These are phyloP conservation scores for Wickerhamomyces sp. DNA, from an alignment of 1,139 yeast genomes.

Conservation along the genomic window DNA sequence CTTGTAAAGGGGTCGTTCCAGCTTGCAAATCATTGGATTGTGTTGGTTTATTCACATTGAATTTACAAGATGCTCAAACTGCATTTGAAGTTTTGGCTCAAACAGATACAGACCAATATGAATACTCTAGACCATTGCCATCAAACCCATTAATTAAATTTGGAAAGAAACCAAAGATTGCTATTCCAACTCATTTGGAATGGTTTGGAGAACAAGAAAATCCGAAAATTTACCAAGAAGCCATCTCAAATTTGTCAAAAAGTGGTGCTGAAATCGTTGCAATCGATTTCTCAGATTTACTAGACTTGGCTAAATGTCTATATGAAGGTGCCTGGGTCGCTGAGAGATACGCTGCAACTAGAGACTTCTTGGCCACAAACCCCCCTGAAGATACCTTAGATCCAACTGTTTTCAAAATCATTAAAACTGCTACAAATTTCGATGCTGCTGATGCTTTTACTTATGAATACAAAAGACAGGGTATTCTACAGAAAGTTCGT, in stretches of 20 bases:
- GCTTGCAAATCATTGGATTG: slow-evolving; percentile 95
- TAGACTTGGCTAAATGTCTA: slow-evolving; percentile 80
- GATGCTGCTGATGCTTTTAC: slow-evolving; percentile 82
- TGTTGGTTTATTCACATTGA: slow-evolving; percentile 78
- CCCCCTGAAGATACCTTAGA: slow-evolving; percentile 74
- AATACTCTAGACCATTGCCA: slow-evolving; percentile 76
- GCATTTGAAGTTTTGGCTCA: slow-evolving; percentile 67
- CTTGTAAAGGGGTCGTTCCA: slow-evolving; percentile 90
- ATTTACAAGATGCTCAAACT: slow-evolving; percentile 76
- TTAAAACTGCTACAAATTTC: slow-evolving; percentile 70
- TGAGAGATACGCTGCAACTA: slow-evolving; percentile 82
- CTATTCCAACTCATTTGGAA: slow-evolving; percentile 64
- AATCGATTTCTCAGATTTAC: slow-evolving; percentile 67
- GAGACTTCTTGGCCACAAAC: slow-evolving; percentile 65
- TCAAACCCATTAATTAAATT: slow-evolving; percentile 57
- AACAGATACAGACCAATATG: slow-evolving; percentile 69
- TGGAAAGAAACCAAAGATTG: slow-evolving; percentile 58
- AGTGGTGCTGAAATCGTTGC: slow-evolving; percentile 57
- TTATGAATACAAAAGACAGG: slow-evolving; percentile 79
- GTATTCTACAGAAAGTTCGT: slow-evolving; percentile 61
- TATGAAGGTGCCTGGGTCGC: slow-evolving; percentile 99
- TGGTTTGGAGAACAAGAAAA: slow-evolving; percentile 85
- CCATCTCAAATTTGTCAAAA: slow-evolving; percentile 51
- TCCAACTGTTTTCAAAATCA: slow-evolving; percentile 76
- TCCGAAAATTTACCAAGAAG: slow-evolving; percentile 58